A percentile compares a stretch with the other conserved stretches of the same genome.
These are phyloP conservation scores for Clarireedia paspali DNA, from an alignment of 2,329 filamentous ascomycete genomes.

Conservation along the genomic window DNA sequence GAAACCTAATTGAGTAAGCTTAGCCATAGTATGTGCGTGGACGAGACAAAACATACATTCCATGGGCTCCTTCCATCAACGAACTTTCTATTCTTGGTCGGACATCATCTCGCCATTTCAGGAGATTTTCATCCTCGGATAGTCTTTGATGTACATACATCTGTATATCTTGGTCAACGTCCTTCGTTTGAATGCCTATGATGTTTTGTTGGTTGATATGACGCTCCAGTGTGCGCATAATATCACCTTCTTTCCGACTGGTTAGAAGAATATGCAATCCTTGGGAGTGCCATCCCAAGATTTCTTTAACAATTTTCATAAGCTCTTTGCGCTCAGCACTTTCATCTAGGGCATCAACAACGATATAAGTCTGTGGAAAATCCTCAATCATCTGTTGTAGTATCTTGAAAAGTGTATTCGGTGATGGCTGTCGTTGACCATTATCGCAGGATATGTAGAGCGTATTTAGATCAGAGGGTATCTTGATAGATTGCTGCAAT, in stretches of 20 bases:
- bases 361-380: neutral
- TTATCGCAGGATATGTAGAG: no score
- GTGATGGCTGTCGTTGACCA: neutral
- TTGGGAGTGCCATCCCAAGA: neutral
- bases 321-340: neutral
- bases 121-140: neutral
- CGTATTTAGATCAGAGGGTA: neutral
- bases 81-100: slow-evolving; percentile 16
- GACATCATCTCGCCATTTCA: neutral
- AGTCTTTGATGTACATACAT: neutral
- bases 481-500: neutral
- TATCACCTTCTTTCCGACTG: neutral
- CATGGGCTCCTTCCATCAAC: slow-evolving; percentile 21
- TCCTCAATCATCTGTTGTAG: neutral
- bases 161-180: neutral
- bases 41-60: slow-evolving; percentile 20
- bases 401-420: neutral
- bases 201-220: no score
- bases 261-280: neutral
- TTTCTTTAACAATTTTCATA: neutral
- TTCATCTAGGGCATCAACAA: neutral
- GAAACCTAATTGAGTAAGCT: slow-evolving; percentile 16
- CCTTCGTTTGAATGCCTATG: neutral
- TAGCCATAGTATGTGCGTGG: no score
- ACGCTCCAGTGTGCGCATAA: neutral